Evolutionary conservation across 2,329 filamentous ascomycete species (phyloP).

Genomic region (Whalleya microplaca): DNA sequence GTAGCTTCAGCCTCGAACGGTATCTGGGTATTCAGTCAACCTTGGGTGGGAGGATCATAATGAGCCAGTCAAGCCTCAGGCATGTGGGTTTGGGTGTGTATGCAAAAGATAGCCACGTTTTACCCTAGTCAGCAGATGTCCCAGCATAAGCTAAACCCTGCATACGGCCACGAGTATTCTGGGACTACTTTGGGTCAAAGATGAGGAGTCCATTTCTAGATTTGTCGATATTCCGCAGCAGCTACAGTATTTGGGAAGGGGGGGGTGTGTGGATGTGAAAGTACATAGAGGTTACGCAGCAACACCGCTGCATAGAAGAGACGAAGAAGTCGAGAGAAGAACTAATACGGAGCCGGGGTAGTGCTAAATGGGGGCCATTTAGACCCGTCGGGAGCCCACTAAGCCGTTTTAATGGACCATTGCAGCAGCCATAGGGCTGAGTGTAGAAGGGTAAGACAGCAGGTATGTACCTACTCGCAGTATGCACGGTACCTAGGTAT

Average conservation of each 20-base stretch:
- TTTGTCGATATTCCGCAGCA: conserved; percentile 7
- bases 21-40: too few species aligned
- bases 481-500: too few species aligned
- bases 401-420: not conserved
- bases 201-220: conserved; percentile 7
- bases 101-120: conserved; percentile 11
- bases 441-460: not conserved
- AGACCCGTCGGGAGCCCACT: too few species aligned
- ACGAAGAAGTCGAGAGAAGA: not conserved
- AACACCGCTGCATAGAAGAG: not conserved
- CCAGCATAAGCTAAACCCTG: conserved; percentile 1
- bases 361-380: not conserved
- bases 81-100: conserved; percentile 8
- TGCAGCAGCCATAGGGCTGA: not conserved
- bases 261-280: not conserved
- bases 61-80: conserved; percentile 16
- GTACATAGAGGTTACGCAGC: not conserved
- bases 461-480: too few species aligned
- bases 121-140: conserved; percentile 6
- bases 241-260: conserved; percentile 3
- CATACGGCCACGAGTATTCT: conserved; percentile 9
- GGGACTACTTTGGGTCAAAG: conserved; percentile 7
- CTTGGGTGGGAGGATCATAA: conserved; percentile 16
- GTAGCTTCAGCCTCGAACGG: conserved; percentile 18
- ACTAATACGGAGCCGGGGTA: not conserved